These are phyloP conservation scores for Mimosa bimucronata DNA, from an alignment of 306 rosid genomes.

Conservation along the genomic window DNA sequence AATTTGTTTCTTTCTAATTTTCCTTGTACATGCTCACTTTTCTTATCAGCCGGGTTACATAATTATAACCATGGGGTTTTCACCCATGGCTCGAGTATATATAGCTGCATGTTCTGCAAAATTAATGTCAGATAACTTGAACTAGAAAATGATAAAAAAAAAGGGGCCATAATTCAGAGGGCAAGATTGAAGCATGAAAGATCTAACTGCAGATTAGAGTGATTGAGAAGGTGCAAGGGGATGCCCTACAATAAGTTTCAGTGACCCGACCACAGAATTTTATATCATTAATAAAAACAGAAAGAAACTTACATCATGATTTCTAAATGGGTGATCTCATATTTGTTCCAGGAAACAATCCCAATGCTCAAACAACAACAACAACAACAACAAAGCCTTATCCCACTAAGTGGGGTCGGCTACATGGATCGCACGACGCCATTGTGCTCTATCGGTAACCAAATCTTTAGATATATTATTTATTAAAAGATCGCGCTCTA, in stretches of 20 bases:
- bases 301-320: neutral
- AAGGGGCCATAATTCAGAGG: neutral
- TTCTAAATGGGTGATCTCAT: neutral
- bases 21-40: neutral
- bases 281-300: neutral
- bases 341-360: too few species aligned
- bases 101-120: too few species aligned
- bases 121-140: too few species aligned
- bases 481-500: too few species aligned
- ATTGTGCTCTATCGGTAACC: too few species aligned
- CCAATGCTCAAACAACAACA: too few species aligned
- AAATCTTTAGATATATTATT: too few species aligned
- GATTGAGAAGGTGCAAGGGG: neutral
- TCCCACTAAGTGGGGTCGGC: too few species aligned
- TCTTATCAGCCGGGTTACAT: neutral
- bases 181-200: neutral
- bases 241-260: neutral
- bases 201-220: neutral
- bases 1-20: neutral
- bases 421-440: too few species aligned
- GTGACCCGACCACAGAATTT: neutral
- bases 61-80: neutral
- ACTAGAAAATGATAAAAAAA: neutral
- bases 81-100: too few species aligned
- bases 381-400: too few species aligned